Base-by-base conservation (phyloP, 257 asterid genomes). In the Gentiana macrophylla region DNA sequence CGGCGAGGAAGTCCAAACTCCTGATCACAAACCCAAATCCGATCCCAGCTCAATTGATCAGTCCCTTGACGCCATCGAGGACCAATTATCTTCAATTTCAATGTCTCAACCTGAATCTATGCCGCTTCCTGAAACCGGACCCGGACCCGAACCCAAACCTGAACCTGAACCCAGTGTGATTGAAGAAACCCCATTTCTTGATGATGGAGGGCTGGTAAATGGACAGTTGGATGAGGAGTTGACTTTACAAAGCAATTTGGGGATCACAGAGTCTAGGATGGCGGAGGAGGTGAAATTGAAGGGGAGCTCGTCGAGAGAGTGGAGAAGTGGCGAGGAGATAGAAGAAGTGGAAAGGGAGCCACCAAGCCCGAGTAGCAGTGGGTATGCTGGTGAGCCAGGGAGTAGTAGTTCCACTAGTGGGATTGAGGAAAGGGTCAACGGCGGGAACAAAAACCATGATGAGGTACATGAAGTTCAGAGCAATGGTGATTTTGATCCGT, bases 311-410 rank as follows among this genome's bases (percentile, higher is more conserved):
- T 57, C 62, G 12, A 45, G 62, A 32, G 33, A 32, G 38, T 57
- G 62, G 62, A 44, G 41, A 41, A 44, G 35, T 57, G 41, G 11
- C 32, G 4, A 35, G 9, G 50, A 56, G 48, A 15, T n/a, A 8
- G 62, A 57, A 32, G 62, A 44, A 32, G 4, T 44, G 50, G 62
- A 45, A 11, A 24, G 41, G 33, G 46, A 41, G 46, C 80, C 80
- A 48, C 55, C 79, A 66, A 92, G 94, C 64, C 94, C 95, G 37
- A 83, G 94, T 63, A 92, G 99, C 70, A 88, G 97, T 61, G 99
- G 95, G 9, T 92, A 92, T 64, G 97, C 94, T 2, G 99, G 89
- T 32, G 99, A 80, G 79, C 79, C 74, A 74, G 99, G 98, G 56
- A 92, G 97, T 68, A 88, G 90, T 55, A 85, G 80, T 68, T 86